phyloP scores from a whole-genome alignment of 192 early-diverging fungal genomes.

The Gonapodya sp. region DNA sequence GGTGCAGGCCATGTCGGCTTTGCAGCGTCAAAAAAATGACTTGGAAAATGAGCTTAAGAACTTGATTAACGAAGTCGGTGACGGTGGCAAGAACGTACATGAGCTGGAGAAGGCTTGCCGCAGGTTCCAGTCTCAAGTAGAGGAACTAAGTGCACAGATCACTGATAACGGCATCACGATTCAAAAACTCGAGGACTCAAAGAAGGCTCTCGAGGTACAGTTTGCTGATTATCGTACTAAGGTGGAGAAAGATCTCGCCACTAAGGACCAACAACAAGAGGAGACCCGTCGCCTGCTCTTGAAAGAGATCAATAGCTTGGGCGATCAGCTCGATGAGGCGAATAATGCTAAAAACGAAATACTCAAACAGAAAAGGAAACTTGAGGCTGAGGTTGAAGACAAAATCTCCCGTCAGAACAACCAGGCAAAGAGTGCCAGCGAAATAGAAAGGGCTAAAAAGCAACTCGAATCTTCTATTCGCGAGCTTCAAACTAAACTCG shows the following conservation, averaged over 20 bases:
- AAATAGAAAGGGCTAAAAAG: constrained; percentile 54
- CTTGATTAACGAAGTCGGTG: constrained; percentile 63
- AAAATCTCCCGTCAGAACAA: constrained; percentile 40
- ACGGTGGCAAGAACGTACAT: constrained; percentile 64
- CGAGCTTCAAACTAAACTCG: constrained; percentile 40
- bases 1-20: constrained; percentile 30
- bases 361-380: constrained; percentile 45
- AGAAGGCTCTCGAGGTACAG: constrained; percentile 48
- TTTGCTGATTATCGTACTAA: constrained; percentile 56
- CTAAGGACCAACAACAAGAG: constrained; percentile 56
- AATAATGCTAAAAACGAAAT: constrained; percentile 43
- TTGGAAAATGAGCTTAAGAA: constrained; percentile 56
- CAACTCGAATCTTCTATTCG: constrained; percentile 41
- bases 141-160: constrained; percentile 46
- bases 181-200: constrained; percentile 55
- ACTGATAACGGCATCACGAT: constrained; percentile 26
- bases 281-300: constrained; percentile 64
- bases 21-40: constrained; percentile 55
- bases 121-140: constrained; percentile 48
- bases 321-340: constrained; percentile 42
- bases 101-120: constrained; percentile 60
- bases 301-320: constrained; percentile 49
- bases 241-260: constrained; percentile 44
- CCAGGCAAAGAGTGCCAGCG: constrained; percentile 51
- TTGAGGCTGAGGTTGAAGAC: constrained; percentile 56